Evolutionary conservation across 2,329 filamentous ascomycete genomes (phyloP).

Genomic region (Fusarium annulatum): DNA sequence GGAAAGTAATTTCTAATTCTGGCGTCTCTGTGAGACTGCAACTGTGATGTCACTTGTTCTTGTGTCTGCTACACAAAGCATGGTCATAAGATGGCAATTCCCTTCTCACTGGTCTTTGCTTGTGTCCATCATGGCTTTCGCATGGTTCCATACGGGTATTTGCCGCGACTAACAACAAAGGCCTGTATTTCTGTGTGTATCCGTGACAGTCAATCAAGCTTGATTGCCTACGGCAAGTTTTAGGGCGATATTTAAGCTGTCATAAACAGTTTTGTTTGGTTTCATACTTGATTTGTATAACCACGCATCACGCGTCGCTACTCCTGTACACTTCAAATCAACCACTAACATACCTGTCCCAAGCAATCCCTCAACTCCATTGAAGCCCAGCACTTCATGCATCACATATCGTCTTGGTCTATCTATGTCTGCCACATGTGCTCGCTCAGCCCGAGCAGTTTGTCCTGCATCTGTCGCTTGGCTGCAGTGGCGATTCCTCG

Average conservation of each 20-base stretch:
- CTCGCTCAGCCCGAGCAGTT: slow-evolving; percentile 76
- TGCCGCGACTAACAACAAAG: not conserved
- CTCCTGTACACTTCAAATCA: slow-evolving; percentile 1
- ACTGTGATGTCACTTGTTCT: not conserved
- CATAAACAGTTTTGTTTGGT: not conserved
- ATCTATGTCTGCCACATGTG: slow-evolving; percentile 71
- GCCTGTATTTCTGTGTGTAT: not conserved
- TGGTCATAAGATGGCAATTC: not conserved
- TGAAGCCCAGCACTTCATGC: not conserved
- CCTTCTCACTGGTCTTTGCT: not conserved
- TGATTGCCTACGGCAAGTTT: not conserved
- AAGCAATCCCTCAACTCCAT: slow-evolving; percentile 27
- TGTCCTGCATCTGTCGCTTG: slow-evolving; percentile 76
- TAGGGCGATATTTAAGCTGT: not conserved
- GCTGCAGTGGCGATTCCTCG: slow-evolving; percentile 75
- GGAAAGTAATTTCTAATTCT: not conserved
- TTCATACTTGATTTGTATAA: not conserved
- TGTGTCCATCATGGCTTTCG: not conserved
- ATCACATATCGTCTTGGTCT: not conserved
- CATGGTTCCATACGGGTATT: slow-evolving; percentile 3
- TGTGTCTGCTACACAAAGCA: slow-evolving; percentile 6
- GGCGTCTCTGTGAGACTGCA: not conserved
- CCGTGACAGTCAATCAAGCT: not conserved
- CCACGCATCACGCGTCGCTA: slow-evolving; percentile 15
- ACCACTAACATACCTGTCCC: slow-evolving; percentile 7